Conservation (phyloP, 108 stramenopile genomes). For the Fragilaria crotonensis region DNA sequence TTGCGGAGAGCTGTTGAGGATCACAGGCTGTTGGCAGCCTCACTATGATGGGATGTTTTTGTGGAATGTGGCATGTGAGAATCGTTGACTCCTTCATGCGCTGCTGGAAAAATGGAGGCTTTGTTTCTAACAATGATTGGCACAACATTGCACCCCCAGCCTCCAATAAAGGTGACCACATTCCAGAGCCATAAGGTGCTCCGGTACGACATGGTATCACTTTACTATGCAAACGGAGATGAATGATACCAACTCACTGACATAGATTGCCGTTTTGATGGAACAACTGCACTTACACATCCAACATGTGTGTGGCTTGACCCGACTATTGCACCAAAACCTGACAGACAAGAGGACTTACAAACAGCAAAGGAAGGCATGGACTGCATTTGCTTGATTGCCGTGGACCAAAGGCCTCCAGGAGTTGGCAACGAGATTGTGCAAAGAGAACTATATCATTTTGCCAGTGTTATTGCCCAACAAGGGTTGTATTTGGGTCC, state of each 20-base stretch:
- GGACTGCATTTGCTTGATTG: not conserved
- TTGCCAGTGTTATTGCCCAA: no score
- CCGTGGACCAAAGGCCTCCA: not conserved
- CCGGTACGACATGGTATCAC: not conserved
- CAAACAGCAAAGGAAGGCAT: not conserved
- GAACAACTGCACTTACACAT: not conserved
- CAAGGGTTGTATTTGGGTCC: no score
- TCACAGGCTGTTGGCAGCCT: conserved; percentile 35
- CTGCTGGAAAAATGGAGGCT: conserved; percentile 46
- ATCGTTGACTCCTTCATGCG: conserved; percentile 16
- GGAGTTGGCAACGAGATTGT: not conserved
- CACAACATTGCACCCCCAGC: not conserved
- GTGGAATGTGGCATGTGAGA: conserved; percentile 70
- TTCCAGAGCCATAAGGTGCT: not conserved
- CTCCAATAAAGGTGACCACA: not conserved
- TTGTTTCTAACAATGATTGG: conserved; percentile 25
- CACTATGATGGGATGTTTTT: conserved; percentile 23
- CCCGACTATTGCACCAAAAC: not conserved
- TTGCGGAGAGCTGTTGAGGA: conserved; percentile 25
- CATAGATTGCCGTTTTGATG: not conserved
- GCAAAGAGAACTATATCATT: not conserved
- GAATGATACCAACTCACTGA: not conserved
- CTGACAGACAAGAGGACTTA: not conserved
- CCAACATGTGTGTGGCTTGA: not conserved
- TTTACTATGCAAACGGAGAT: not conserved